Evolutionary conservation across 2,329 filamentous ascomycete species (phyloP).

Genomic region (Phoma sp.): DNA sequence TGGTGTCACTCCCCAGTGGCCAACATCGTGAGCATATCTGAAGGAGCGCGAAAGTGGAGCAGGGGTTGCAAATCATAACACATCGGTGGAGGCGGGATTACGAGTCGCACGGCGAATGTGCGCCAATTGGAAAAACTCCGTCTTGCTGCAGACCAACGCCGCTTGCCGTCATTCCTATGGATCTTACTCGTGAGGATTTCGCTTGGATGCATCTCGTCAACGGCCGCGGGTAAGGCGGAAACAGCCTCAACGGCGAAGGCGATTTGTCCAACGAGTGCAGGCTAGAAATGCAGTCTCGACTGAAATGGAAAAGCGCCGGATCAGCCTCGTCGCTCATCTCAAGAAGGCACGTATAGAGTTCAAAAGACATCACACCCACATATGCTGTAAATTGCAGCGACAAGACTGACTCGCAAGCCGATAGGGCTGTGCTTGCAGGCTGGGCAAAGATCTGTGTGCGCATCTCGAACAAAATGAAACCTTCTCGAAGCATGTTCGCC

Average conservation of each 20-base stretch:
- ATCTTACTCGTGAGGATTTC: slow-evolving; percentile 18
- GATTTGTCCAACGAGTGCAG: slow-evolving; percentile 7
- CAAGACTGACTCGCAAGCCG: slow-evolving; percentile 16
- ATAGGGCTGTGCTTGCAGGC: slow-evolving; percentile 8
- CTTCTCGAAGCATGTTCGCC: slow-evolving; percentile 41
- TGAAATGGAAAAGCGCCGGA: slow-evolving; percentile 1
- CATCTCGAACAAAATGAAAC: slow-evolving; percentile 33
- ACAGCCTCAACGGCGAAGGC: slow-evolving; percentile 17
- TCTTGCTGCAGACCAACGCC: slow-evolving; percentile 11
- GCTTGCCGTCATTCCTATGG: slow-evolving; percentile 12
- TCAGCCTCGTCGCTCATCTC: slow-evolving; percentile 5
- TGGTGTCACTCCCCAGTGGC: slow-evolving; percentile 2
- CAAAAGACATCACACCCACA: background rate
- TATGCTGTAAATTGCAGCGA: background rate
- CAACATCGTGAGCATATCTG: slow-evolving; percentile 6
- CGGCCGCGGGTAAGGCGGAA: slow-evolving; percentile 19
- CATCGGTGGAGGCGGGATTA: background rate
- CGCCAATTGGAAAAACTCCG: slow-evolving; percentile 15
- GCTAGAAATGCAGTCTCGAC: slow-evolving; percentile 10
- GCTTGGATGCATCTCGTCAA: slow-evolving; percentile 19
- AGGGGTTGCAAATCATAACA: slow-evolving; percentile 6
- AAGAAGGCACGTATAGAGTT: background rate
- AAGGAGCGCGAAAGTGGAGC: slow-evolving; percentile 1
- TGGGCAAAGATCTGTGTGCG: background rate
- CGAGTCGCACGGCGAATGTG: background rate